Evolutionary conservation across 2,329 filamentous ascomycete species (phyloP), one percentile per base, ranked within the genome.

Genomic region (Aspergillus ochraceoroseus): DNA sequence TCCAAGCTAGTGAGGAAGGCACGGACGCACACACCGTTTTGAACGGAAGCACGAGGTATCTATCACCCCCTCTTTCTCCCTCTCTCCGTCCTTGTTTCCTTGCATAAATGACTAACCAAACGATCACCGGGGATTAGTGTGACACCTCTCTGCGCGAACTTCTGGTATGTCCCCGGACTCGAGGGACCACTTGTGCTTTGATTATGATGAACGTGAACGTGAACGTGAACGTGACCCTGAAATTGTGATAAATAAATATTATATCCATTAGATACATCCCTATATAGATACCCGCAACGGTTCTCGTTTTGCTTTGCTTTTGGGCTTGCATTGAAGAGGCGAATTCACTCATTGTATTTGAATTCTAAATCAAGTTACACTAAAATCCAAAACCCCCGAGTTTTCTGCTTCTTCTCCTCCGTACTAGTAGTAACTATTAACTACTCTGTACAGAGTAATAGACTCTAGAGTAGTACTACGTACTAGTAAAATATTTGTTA

Each of bases 11-110:
- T 29, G 72, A 75, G 37, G 83, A 85, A 6, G 87, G 87, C 1
- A 92, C 86, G 48, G 89, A 95, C 68, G 89, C 89, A 2, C 94
- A 89, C 83, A 85, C 83, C 7, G 85, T 95, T 19, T 81, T 84
- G 60, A 80, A 90, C 61, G 86, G 87, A 7, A 78, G 80, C 58
- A 92, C 88, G 4, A 90, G 85, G 85, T 87, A 69, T 53, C 47
- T 32, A 25, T 31, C 20, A 7, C 27, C 14, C 22, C 13, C n/a
- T n/a, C 18, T 18, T 13, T 14, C 27, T 26, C 7, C n/a, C 8
- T 19, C 38, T 7, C 7, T 31, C 5, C 28, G 31, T 14, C 17
- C 15, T 20, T 18, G 7, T 18, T 14, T 6, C 19, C 15, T 19
- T 9, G 14, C 9, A 28, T 13, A 13, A 32, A 20, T 5, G 17